Percentiles rank a stretch among this genome's conserved stretches.
Conservation (phyloP, 306 rosid genomes). For the Parietaria judaica region DNA sequence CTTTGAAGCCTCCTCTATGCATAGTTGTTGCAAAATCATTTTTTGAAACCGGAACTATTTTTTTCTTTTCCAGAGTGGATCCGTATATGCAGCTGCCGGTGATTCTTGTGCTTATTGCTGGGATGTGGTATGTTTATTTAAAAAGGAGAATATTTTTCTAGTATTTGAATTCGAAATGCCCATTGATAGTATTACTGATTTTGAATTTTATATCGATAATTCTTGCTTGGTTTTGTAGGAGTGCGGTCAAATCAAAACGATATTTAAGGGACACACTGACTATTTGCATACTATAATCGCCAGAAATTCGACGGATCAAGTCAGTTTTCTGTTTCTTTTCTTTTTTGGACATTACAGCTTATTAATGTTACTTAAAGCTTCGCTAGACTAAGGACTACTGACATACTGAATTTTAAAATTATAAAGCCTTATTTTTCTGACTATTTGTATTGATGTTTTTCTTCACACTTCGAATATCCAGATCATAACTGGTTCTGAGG, state of each 20-base stretch:
- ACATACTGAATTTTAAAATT: not conserved
- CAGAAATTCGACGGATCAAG: slow-evolving; percentile 79
- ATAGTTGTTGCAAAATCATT: not conserved
- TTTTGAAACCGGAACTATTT: slow-evolving; percentile 6
- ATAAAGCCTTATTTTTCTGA: slow-evolving; percentile 19
- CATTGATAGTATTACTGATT: not conserved
- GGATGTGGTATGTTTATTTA: slow-evolving; percentile 81
- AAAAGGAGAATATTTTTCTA: slow-evolving; percentile 34
- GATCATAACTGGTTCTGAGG: slow-evolving; percentile 96
- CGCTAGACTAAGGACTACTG: too few relatives aligned
- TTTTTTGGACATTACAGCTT: slow-evolving; percentile 1
- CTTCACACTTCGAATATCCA: slow-evolving; percentile 28
- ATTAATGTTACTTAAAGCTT: too few relatives aligned
- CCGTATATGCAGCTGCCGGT: slow-evolving; percentile 78
- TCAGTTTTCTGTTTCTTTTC: slow-evolving; percentile 18
- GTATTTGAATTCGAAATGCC: slow-evolving; percentile 2
- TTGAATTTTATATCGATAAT: slow-evolving; percentile 7
- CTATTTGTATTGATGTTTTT: slow-evolving; percentile 8
- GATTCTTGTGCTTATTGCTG: slow-evolving; percentile 93
- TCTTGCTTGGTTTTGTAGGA: slow-evolving; percentile 38
- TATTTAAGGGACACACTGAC: slow-evolving; percentile 77
- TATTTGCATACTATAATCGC: slow-evolving; percentile 84
- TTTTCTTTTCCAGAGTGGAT: slow-evolving; percentile 52
- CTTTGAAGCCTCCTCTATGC: not conserved
- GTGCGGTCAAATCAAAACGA: slow-evolving; percentile 62